Conservation (phyloP, 2,329 filamentous ascomycete species). For the Triangularia setosa region DNA sequence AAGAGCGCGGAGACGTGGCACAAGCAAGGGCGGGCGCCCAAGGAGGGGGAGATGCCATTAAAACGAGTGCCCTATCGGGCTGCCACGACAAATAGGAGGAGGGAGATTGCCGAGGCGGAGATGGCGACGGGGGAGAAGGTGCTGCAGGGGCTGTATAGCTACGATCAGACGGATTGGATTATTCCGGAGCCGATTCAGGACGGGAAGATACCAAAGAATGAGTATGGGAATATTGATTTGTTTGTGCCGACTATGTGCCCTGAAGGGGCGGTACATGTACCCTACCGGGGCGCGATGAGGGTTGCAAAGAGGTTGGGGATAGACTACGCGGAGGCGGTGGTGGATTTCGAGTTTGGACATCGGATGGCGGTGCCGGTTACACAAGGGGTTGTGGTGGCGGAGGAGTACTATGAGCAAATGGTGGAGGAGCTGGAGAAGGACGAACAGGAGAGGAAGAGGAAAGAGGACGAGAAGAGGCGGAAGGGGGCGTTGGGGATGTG, state of each 20-base stretch:
- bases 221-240: conserved; percentile 93
- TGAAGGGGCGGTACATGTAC: conserved; percentile 72
- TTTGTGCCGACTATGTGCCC: conserved; percentile 95
- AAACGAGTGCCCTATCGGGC: conserved; percentile 89
- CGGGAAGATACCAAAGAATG: conserved; percentile 87
- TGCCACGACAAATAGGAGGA: conserved; percentile 79
- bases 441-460: conserved; percentile 68
- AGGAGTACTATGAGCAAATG: conserved; percentile 70
- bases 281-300: conserved; percentile 69
- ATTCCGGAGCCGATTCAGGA: conserved; percentile 82
- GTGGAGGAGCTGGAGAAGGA: conserved; percentile 77
- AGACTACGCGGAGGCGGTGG: conserved; percentile 90
- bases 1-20: conserved; percentile 97
- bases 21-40: conserved; percentile 82
- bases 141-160: conserved; percentile 78
- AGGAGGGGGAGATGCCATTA: conserved; percentile 65
- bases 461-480: conserved; percentile 78
- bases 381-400: conserved; percentile 81
- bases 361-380: conserved; percentile 92
- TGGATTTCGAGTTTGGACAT: conserved; percentile 93
- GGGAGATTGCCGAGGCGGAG: conserved; percentile 84
- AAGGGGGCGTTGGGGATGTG: conserved; percentile 71
- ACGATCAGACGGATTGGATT: conserved; percentile 90
- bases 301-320: conserved; percentile 81
- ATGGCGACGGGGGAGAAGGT: conserved; percentile 76